Conservation (phyloP, 2,329 filamentous ascomycete genomes). For the Beauveria sp. region DNA sequence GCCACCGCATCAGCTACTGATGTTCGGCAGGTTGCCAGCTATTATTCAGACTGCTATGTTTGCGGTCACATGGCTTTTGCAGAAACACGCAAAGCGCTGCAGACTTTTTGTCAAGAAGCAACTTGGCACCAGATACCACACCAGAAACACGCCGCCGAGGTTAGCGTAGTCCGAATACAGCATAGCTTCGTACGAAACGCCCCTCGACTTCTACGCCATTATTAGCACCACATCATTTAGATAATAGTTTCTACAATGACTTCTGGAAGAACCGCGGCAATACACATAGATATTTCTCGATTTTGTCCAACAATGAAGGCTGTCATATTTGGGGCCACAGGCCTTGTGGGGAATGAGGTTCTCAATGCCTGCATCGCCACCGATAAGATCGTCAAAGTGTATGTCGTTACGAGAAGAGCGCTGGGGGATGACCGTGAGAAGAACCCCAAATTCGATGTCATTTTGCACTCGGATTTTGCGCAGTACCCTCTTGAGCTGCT, state of each 20-base stretch:
- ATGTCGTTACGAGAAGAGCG: conserved; percentile 42
- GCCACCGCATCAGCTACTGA: background rate
- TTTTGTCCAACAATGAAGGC: conserved; percentile 42
- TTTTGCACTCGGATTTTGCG: conserved; percentile 46
- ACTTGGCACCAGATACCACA: background rate
- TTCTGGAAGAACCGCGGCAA: background rate
- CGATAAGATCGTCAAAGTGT: conserved; percentile 41
- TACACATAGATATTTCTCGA: background rate
- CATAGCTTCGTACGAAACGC: background rate
- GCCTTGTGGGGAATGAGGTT: conserved; percentile 47
- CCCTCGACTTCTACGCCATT: background rate
- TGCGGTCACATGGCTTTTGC: background rate
- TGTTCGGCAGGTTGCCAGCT: background rate
- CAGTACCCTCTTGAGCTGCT: conserved; percentile 35
- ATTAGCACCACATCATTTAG: background rate
- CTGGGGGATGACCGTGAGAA: conserved; percentile 34
- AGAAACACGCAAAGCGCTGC: background rate
- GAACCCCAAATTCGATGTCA: conserved; percentile 41
- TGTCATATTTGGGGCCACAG: conserved; percentile 52
- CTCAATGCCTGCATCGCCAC: conserved; percentile 42
- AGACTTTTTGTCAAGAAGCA: background rate
- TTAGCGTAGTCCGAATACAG: background rate
- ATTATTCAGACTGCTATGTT: background rate
- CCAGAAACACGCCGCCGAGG: background rate
- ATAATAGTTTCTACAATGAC: background rate